Conservation (phyloP, 805 yeast species). For the Barnettozyma salicaria region DNA sequence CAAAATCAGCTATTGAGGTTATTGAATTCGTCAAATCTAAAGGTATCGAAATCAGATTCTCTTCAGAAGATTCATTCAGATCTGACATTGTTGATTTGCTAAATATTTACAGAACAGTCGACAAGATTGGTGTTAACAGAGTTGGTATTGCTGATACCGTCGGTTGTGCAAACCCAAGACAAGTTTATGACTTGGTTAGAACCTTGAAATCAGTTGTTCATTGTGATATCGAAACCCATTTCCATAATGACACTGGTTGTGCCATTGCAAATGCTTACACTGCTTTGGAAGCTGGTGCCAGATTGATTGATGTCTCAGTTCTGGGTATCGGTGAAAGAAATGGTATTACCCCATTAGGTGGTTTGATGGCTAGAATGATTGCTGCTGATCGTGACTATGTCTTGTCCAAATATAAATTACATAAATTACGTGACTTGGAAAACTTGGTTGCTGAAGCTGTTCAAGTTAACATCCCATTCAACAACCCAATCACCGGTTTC, state of each 20-base stretch:
- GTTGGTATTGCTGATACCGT: constrained; percentile 99
- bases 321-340: constrained; percentile 98
- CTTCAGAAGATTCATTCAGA: constrained; percentile 96
- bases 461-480: constrained; percentile 94
- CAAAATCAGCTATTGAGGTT: constrained; percentile 93
- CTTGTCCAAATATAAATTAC: constrained; percentile 86
- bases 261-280: constrained; percentile 98
- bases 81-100: constrained; percentile 91
- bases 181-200: constrained; percentile 92
- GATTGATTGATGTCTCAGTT: constrained; percentile 88
- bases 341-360: constrained; percentile 97
- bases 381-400: constrained; percentile 98
- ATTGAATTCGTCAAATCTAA: constrained; percentile 95
- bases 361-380: constrained; percentile 98
- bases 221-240: constrained; percentile 97
- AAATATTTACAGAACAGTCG: constrained; percentile 94
- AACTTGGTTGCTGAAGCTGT: constrained; percentile 96
- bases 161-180: constrained; percentile 98
- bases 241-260: constrained; percentile 99
- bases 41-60: constrained; percentile 94
- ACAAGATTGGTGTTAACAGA: constrained; percentile 95
- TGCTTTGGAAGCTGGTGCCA: constrained; percentile 96
- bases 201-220: constrained; percentile 90
- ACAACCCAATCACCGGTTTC: constrained; percentile 98
- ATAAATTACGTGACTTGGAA: constrained; percentile 93